A percentile compares a stretch with the other conserved stretches of the same genome.
Evolutionary conservation across 176 grass and related monocot genomes (phyloP).

Genomic region (barley (Hordeum vulgare)): DNA sequence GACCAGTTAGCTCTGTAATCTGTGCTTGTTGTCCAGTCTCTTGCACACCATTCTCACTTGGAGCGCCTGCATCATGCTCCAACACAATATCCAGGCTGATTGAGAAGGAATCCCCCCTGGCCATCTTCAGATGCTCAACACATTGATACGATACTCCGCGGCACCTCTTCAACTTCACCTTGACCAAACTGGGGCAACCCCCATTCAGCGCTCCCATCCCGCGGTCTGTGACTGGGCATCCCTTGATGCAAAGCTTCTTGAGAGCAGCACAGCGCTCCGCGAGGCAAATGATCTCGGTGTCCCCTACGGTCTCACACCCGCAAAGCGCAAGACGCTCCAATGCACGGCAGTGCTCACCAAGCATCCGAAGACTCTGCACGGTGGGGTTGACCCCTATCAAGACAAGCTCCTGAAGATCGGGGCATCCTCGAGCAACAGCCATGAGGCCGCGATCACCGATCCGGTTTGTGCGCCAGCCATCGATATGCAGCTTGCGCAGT

Average conservation of each 20-base stretch:
- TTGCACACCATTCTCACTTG: slow-evolving; percentile 39
- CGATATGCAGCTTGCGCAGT: slow-evolving; percentile 84
- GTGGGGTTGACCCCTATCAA: slow-evolving; percentile 88
- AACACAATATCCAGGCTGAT: slow-evolving; percentile 46
- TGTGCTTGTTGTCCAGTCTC: slow-evolving; percentile 27
- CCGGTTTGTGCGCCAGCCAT: slow-evolving; percentile 83
- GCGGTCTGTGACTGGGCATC: slow-evolving; percentile 74
- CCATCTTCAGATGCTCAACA: slow-evolving; percentile 49
- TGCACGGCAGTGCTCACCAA: slow-evolving; percentile 59
- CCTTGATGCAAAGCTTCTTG: slow-evolving; percentile 99
- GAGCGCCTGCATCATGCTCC: slow-evolving; percentile 42
- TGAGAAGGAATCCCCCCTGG: slow-evolving; percentile 45
- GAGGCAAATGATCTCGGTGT: slow-evolving; percentile 84
- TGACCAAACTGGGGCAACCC: slow-evolving; percentile 82
- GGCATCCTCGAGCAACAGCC: slow-evolving; percentile 55
- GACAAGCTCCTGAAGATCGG: slow-evolving; percentile 76
- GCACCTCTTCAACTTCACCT: slow-evolving; percentile 96
- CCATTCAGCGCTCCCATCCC: slow-evolving; percentile 73
- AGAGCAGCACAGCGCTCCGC: slow-evolving; percentile 66
- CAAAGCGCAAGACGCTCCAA: slow-evolving; percentile 89
- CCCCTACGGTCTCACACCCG: slow-evolving; percentile 78
- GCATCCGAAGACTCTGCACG: slow-evolving; percentile 50
- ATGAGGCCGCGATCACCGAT: slow-evolving; percentile 80
- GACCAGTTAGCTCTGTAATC: slow-evolving; percentile 31
- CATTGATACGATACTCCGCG: slow-evolving; percentile 57